These are phyloP conservation scores for Mrakia hoshinonis DNA, from an alignment of 768 basidiomycete genomes.

Conservation along the genomic window DNA sequence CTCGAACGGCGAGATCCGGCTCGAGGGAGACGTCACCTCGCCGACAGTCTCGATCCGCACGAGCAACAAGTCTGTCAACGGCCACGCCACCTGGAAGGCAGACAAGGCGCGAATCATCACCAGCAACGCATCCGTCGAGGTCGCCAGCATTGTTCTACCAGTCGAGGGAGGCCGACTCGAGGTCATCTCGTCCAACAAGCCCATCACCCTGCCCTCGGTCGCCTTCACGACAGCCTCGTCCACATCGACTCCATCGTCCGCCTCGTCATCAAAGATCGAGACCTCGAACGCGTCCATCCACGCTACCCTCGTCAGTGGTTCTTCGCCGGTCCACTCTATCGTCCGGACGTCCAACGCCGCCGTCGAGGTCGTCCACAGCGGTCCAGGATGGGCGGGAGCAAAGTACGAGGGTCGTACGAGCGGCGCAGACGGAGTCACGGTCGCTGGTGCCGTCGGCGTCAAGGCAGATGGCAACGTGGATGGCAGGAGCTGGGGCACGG, in stretches of 20 bases:
- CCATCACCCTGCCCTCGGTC: background rate
- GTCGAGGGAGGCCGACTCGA: background rate
- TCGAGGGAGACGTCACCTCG: background rate
- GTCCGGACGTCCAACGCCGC: background rate
- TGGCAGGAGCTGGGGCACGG: background rate
- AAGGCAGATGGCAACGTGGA: background rate
- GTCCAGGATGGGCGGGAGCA: background rate
- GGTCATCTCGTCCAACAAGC: background rate
- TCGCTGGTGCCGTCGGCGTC: background rate
- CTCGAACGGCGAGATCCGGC: background rate
- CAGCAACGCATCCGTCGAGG: background rate
- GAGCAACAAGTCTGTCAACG: background rate
- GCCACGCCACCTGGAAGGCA: background rate
- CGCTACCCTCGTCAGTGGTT: background rate
- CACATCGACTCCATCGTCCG: background rate
- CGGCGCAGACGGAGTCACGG: background rate
- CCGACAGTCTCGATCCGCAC: background rate
- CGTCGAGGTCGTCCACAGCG: background rate
- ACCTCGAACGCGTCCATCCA: slow-evolving; percentile 1
- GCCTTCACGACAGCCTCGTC: background rate
- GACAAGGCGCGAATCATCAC: background rate
- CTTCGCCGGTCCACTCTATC: background rate
- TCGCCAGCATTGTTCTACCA: background rate
- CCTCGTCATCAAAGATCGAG: background rate
- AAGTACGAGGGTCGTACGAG: slow-evolving; percentile 1